phyloP scores from a whole-genome alignment of 1,139 yeast genomes.

The Pichia sp. region DNA sequence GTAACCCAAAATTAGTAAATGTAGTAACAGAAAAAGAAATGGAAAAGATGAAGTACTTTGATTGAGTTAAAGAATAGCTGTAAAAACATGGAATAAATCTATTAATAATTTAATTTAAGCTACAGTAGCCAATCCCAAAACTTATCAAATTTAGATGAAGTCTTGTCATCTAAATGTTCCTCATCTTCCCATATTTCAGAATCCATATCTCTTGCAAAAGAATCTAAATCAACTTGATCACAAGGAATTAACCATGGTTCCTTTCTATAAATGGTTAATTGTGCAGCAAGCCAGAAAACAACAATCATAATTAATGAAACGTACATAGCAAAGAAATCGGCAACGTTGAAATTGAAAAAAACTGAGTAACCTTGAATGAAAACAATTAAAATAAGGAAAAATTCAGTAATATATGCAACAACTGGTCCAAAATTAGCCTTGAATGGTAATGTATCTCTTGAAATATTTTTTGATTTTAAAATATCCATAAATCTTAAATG shows the following conservation, averaged over 20 bases:
- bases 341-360: conserved; percentile 49
- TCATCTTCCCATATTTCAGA: conserved; percentile 22
- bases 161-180: neutral
- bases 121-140: conserved; percentile 39
- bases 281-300: conserved; percentile 43
- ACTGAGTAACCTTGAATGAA: conserved; percentile 66
- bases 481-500: conserved; percentile 66
- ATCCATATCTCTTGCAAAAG: conserved; percentile 17
- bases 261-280: conserved; percentile 32
- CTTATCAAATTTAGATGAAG: conserved; percentile 19
- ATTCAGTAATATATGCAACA: conserved; percentile 51
- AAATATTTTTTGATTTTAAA: conserved; percentile 50
- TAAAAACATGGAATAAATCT: too few relatives aligned
- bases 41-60: neutral
- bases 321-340: conserved; percentile 60
- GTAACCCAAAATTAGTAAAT: too few relatives aligned
- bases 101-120: conserved; percentile 1
- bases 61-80: neutral
- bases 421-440: conserved; percentile 64
- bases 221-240: conserved; percentile 38
- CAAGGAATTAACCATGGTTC: conserved; percentile 36
- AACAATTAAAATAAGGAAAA: conserved; percentile 44
- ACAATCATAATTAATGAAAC: conserved; percentile 54
- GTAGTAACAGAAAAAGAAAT: neutral
- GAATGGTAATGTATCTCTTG: conserved; percentile 61